Evolutionary conservation across 352 stramenopile species (phyloP), one percentile per base, ranked within the genome.

Genomic region (Phytophthora citricola): DNA sequence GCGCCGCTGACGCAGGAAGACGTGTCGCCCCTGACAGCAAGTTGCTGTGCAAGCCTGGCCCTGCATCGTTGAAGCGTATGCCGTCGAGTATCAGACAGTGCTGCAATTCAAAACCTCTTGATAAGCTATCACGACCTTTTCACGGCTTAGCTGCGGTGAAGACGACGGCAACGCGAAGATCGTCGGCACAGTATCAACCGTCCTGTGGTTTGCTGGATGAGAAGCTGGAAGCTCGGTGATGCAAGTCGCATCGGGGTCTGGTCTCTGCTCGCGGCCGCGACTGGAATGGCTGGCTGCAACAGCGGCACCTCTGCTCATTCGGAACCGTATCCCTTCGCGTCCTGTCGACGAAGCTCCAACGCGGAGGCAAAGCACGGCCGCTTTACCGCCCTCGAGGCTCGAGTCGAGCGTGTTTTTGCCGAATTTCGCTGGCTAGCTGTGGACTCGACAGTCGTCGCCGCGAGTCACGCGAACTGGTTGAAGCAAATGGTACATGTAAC

Each of bases 331-430:
- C 15, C 10, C 31, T 36, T 56, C 22, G 29, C 20, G 34, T 55
- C 31, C 27, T 68, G 60, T 63, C 60, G 44, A 68, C 60, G 60
- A 68, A 68, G 31, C 38, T 9, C 34, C 15, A 17, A 27, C 9
- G 31, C 10, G 7, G 10, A 36, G 31, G 31, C 9, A 36, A 36
- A 36, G 31, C 31, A 36, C 3, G 31, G 31, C 8, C 31, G 31
- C 31, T 12, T 36, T 36, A 36, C 31, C 31, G 11, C 9, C 31
- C 31, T 12, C 31, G 17, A 20, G 17, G 17, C 17, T 20, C 17
- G 17, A 20, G 17, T 20, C 17, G 39, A 69, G 8, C 59, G 50
- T 56, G 38, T 56, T 57, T 66, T 57, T 63, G 51, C 50, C 17
- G 50, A 43, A 22, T 43, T 43, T 43, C 14, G 38, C 38, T 43